Evolutionary conservation across 2,329 filamentous ascomycete species (phyloP).

Genomic region (Fusarium decemcellulare): DNA sequence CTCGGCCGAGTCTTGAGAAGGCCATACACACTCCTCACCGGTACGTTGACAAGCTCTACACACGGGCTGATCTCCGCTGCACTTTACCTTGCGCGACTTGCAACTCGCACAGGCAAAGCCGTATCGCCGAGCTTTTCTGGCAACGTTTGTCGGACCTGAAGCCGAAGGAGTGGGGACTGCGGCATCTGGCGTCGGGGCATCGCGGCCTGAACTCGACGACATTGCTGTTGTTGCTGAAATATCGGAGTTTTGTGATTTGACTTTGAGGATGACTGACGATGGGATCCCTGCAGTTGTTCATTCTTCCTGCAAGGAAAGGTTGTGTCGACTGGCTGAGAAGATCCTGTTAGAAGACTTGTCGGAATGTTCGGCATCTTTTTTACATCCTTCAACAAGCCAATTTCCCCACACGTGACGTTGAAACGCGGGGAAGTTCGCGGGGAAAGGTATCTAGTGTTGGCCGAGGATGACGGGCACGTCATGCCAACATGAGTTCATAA

Average conservation of each 20-base stretch:
- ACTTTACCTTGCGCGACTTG: slow-evolving; percentile 22
- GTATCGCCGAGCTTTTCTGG: slow-evolving; percentile 7
- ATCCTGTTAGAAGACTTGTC: neutral
- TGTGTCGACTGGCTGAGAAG: too few relatives aligned
- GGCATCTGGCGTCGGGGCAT: neutral
- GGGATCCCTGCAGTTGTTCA: too few relatives aligned
- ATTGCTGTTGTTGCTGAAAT: neutral
- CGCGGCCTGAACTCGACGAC: neutral
- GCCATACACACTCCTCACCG: slow-evolving; percentile 16
- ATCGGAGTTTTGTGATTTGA: too few relatives aligned
- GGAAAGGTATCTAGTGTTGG: neutral
- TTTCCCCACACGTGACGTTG: neutral
- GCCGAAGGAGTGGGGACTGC: neutral
- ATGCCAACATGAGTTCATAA: too few relatives aligned
- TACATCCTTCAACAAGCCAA: neutral
- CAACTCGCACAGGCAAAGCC: slow-evolving; percentile 18
- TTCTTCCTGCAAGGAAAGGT: too few relatives aligned
- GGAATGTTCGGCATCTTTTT: neutral
- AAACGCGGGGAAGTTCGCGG: neutral
- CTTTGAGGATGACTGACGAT: too few relatives aligned
- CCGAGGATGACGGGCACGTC: too few relatives aligned
- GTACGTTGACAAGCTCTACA: neutral
- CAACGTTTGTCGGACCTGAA: neutral
- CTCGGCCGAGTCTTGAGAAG: slow-evolving; percentile 5
- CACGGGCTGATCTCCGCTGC: slow-evolving; percentile 11